These are phyloP conservation scores for Trichoderma brevicompactum DNA, from an alignment of 2,329 filamentous ascomycete species.

Conservation along the genomic window DNA sequence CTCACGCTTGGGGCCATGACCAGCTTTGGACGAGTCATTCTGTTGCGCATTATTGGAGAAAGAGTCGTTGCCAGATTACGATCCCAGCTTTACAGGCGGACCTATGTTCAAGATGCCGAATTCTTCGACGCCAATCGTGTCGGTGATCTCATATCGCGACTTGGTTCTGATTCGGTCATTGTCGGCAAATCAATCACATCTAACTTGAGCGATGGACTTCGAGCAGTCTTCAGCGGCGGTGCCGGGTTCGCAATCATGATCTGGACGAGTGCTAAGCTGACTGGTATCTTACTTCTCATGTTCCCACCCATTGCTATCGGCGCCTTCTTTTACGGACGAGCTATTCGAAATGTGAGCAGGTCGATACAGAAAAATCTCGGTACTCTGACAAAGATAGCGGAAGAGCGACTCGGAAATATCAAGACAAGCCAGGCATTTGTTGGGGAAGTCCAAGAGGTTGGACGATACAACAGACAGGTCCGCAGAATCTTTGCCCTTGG, in stretches of 20 bases:
- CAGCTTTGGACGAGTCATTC: conserved; percentile 92
- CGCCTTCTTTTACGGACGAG: conserved; percentile 88
- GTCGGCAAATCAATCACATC: conserved; percentile 99
- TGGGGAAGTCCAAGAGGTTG: conserved; percentile 87
- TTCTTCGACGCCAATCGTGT: conserved; percentile 99
- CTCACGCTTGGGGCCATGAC: conserved; percentile 83
- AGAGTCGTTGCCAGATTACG: conserved; percentile 88
- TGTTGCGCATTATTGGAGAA: conserved; percentile 92
- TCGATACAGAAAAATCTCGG: conserved; percentile 94
- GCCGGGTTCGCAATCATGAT: conserved; percentile 93
- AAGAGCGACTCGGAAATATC: conserved; percentile 96
- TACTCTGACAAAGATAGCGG: conserved; percentile 92
- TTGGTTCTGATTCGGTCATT: conserved; percentile 95
- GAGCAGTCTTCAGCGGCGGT: conserved; percentile 84
- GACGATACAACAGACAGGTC: conserved; percentile 89
- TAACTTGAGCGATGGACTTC: conserved; percentile 93
- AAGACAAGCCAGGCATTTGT: conserved; percentile 96
- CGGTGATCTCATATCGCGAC: conserved; percentile 91
- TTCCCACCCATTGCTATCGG: conserved; percentile 89
- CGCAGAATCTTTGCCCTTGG: conserved; percentile 90
- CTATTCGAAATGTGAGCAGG: conserved; percentile 86
- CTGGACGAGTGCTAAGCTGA: conserved; percentile 91
- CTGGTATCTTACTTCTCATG: conserved; percentile 81
- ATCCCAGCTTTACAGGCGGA: conserved; percentile 86
- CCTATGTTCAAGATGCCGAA: conserved; percentile 95